Percentiles rank a stretch among this genome's conserved stretches.
Evolutionary conservation across 164 flowering plant genomes (phyloP).

Genomic region (Sedum album): DNA sequence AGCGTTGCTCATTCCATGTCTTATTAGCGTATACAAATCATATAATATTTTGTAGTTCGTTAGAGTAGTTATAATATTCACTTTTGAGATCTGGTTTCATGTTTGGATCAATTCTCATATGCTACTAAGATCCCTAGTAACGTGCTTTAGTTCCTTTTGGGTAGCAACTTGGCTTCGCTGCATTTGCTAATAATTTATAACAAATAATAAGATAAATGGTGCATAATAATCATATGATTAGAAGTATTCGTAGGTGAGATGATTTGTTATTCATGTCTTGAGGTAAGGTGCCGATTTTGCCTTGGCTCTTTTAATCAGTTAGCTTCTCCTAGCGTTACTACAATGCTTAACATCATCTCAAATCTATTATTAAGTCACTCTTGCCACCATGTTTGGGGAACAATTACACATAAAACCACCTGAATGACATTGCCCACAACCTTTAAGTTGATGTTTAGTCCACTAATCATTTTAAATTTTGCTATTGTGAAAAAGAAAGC

Average conservation of each 20-base stretch:
- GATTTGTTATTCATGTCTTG: background rate
- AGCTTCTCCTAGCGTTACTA: background rate
- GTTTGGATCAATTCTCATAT: background rate
- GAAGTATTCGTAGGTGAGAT: background rate
- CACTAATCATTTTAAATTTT: background rate
- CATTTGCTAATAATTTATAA: background rate
- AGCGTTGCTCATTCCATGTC: background rate
- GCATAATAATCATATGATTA: background rate
- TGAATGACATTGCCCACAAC: background rate
- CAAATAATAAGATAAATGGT: background rate
- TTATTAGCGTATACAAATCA: background rate
- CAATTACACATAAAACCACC: background rate
- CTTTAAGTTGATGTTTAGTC: background rate
- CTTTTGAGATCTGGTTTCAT: background rate
- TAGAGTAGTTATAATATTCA: background rate
- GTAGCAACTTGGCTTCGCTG: background rate
- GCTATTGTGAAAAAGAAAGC: background rate
- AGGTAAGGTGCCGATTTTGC: background rate
- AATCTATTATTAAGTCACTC: background rate
- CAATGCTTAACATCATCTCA: background rate
- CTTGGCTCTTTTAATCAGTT: background rate
- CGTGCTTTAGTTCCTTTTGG: background rate
- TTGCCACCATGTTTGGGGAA: background rate
- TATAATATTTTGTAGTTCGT: background rate
- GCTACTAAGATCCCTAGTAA: background rate